Conservation (phyloP, 129 eudicot species). For the Mikania micrantha region DNA sequence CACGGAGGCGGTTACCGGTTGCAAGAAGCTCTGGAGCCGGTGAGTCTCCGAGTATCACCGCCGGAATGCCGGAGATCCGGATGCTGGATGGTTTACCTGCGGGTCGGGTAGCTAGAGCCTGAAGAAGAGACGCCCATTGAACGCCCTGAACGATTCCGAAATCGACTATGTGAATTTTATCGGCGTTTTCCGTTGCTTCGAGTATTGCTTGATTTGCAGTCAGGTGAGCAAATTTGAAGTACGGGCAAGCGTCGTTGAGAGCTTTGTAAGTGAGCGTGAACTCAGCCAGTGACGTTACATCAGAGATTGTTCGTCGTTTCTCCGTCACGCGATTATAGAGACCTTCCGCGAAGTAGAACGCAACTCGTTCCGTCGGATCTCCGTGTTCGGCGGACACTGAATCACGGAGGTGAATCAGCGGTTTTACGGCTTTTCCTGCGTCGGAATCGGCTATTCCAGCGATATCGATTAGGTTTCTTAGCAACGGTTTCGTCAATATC, state of each 20-base stretch:
- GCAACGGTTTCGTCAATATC: conserved; percentile 36
- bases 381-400: conserved; percentile 48
- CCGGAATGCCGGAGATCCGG: conserved; percentile 87
- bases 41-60: conserved; percentile 50
- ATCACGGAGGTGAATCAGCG: conserved; percentile 44
- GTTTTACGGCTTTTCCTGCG: conserved; percentile 33
- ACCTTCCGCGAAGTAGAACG: conserved; percentile 74
- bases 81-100: conserved; percentile 69
- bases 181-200: conserved; percentile 61
- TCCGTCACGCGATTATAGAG: conserved; percentile 39
- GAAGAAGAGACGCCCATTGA: conserved; percentile 93
- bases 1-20: conserved; percentile 81
- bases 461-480: conserved; percentile 47
- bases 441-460: conserved; percentile 53
- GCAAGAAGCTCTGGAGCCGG: conserved; percentile 61
- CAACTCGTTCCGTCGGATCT: conserved; percentile 69
- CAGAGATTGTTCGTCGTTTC: conserved; percentile 25
- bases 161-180: conserved; percentile 74
- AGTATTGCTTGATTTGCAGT: conserved; percentile 97
- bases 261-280: conserved; percentile 65
- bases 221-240: conserved; percentile 79
- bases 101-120: conserved; percentile 88
- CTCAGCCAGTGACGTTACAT: conserved; percentile 59
- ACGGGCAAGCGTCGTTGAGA: conserved; percentile 87
- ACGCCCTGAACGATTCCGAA: conserved; percentile 90